Conservation (phyloP, 805 yeast species). For the Cyberlindnera samutprakarnensis region DNA sequence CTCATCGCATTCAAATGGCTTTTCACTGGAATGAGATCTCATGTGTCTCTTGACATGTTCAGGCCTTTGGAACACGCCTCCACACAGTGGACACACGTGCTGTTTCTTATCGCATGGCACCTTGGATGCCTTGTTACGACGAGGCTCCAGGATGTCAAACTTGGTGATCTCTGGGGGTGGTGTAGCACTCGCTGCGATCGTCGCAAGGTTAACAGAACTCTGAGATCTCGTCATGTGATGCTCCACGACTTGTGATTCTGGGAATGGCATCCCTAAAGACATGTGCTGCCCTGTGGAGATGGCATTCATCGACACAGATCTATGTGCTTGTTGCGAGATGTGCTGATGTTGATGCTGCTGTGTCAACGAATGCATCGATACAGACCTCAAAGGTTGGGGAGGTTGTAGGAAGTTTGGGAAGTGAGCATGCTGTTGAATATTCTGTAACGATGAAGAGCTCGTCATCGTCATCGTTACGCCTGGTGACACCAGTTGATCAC, state of each 20-base stretch:
- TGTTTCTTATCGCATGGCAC: constrained; percentile 34
- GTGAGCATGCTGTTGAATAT: no score
- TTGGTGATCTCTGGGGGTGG: constrained; percentile 9
- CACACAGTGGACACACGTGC: constrained; percentile 60
- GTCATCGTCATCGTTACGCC: constrained; percentile 18
- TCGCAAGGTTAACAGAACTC: constrained; percentile 10
- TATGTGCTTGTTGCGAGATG: no score
- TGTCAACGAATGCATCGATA: background rate
- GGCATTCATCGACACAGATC: no score
- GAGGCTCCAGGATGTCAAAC: constrained; percentile 12
- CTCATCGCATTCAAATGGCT: constrained; percentile 62
- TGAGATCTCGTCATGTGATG: constrained; percentile 6
- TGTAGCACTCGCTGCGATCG: constrained; percentile 6
- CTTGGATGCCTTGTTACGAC: constrained; percentile 32
- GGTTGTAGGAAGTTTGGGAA: no score
- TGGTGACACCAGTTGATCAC: constrained; percentile 17
- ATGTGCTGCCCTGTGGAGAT: no score
- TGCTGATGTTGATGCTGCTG: no score
- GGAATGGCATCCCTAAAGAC: constrained; percentile 1
- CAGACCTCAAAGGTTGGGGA: background rate
- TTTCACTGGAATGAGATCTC: constrained; percentile 69
- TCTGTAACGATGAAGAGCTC: constrained; percentile 3
- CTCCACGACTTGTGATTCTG: background rate
- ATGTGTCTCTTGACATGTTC: constrained; percentile 72
- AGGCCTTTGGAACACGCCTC: constrained; percentile 55